Base-by-base conservation (phyloP, 208 protist genomes). In the Tritrichomonas musculus region DNA sequence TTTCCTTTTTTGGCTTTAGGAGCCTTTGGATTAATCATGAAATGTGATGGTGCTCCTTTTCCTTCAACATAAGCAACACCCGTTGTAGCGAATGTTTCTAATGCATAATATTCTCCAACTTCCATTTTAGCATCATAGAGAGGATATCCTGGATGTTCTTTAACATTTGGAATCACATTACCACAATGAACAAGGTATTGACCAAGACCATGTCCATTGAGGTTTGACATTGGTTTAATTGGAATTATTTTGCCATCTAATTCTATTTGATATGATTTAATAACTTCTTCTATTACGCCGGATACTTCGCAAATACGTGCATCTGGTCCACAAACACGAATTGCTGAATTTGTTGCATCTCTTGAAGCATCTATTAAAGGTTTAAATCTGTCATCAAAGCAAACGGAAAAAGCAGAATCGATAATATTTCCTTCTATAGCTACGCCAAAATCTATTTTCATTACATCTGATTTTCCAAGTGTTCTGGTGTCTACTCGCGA, bases 31-130 rank as follows among this genome's bases (percentile, higher is more conserved):
- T 96, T 96, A 33, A 65, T 49, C 98, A 99, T 99, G 96, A 98
- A 99, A 95, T 99, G 98, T 47, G 33, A 55, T 60, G 65, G n/a
- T 41, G 36, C 25, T 36, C 65, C 65, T 39, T 82, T 13, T 41
- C 44, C 66, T 39, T 39, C 49, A 39, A 82, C 66, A 33, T 64
- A 30, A 0, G 66, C 92, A 22, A 73, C 41, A 25, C 98, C 98
- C 27, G 98, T 99, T 17, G 96, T 97, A 92, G 99, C 99, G 94
- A 99, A 99, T 41, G 99, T 99, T 95, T 99, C 99, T 94, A 99
- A 99, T 9, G 99, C 99, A 95, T 98, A 99, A n/a, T 99, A 95
- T 95, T 99, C 99, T 44, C 98, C 95, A 60, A 94, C 92, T 82
- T 96, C 95, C 98, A 99, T 99, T 94, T 97, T 97, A 0, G 96